Percentiles rank a stretch among this genome's conserved stretches.
phyloP scores from a whole-genome alignment of 352 stramenopile species.

The Blastocystis sp. region DNA sequence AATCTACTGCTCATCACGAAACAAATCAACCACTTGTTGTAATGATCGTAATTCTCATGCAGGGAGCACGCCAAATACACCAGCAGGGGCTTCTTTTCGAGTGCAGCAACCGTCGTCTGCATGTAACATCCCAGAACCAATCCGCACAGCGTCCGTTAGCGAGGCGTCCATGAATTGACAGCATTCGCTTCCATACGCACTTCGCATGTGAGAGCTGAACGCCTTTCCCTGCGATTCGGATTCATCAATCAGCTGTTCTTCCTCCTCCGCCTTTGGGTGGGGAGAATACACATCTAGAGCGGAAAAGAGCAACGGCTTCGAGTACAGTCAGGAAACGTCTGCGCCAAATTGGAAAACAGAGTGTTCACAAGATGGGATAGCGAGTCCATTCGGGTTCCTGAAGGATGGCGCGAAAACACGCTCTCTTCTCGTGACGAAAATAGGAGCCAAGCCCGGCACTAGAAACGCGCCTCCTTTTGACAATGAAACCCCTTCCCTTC shows the following conservation, averaged over 20 bases:
- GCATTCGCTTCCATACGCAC: slow-evolving; percentile 27
- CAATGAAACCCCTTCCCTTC: background rate
- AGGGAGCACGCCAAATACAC: slow-evolving; percentile 50
- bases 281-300: slow-evolving; percentile 41
- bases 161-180: slow-evolving; percentile 53
- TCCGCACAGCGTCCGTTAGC: slow-evolving; percentile 24
- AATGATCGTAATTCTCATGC: slow-evolving; percentile 60
- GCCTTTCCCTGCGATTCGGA: slow-evolving; percentile 31
- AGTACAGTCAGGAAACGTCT: slow-evolving; percentile 49
- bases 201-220: slow-evolving; percentile 23
- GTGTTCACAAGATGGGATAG: slow-evolving; percentile 24
- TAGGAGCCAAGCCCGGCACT: background rate
- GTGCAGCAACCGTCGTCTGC: slow-evolving; percentile 35
- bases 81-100: slow-evolving; percentile 29
- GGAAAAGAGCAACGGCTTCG: background rate
- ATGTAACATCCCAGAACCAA: background rate
- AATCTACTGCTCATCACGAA: background rate
- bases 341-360: slow-evolving; percentile 17
- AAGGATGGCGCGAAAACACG: background rate
- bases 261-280: background rate
- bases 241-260: slow-evolving; percentile 44
- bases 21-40: slow-evolving; percentile 22
- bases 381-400: background rate
- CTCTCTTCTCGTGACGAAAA: background rate
- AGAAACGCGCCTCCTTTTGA: background rate